Conservation (phyloP, 805 yeast genomes). For the Lachancea sp. region DNA sequence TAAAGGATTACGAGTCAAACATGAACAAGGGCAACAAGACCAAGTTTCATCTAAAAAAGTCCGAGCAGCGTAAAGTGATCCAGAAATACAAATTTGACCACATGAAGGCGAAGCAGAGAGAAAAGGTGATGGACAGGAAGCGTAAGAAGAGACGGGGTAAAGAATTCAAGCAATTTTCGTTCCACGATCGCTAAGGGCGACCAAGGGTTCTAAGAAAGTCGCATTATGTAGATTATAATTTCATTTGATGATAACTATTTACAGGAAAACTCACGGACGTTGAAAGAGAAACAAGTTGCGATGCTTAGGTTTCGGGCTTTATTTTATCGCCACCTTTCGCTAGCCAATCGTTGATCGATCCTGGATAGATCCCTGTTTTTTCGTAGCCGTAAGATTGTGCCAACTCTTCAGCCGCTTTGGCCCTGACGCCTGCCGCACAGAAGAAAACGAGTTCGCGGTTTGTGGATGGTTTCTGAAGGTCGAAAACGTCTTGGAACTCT, state of each 20-base stretch:
- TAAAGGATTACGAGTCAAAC: slow-evolving; percentile 52
- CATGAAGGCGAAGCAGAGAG: slow-evolving; percentile 67
- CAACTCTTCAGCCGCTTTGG: slow-evolving; percentile 83
- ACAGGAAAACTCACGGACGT: not conserved
- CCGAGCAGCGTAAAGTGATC: slow-evolving; percentile 65
- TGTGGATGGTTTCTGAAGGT: slow-evolving; percentile 68
- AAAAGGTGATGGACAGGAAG: slow-evolving; percentile 80
- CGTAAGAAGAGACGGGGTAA: slow-evolving; percentile 78
- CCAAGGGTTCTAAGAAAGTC: not conserved
- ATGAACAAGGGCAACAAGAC: slow-evolving; percentile 46
- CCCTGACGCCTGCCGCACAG: slow-evolving; percentile 89
- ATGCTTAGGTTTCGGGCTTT: not conserved
- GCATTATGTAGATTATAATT: not conserved
- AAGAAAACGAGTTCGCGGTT: slow-evolving; percentile 77
- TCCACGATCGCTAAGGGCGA: slow-evolving; percentile 25
- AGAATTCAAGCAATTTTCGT: slow-evolving; percentile 55
- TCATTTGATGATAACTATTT: not conserved
- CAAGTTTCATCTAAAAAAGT: slow-evolving; percentile 55
- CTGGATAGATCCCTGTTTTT: slow-evolving; percentile 77
- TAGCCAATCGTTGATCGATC: slow-evolving; percentile 85
- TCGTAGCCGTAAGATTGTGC: slow-evolving; percentile 86
- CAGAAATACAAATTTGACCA: slow-evolving; percentile 72
- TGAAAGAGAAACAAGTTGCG: not conserved
- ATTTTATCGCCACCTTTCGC: slow-evolving; percentile 14
- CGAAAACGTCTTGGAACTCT: slow-evolving; percentile 75